A percentile compares a stretch with the other conserved stretches of the same genome.
Evolutionary conservation across 2,329 filamentous ascomycete genomes (phyloP).

Genomic region (Pseudogymnoascus sp.): DNA sequence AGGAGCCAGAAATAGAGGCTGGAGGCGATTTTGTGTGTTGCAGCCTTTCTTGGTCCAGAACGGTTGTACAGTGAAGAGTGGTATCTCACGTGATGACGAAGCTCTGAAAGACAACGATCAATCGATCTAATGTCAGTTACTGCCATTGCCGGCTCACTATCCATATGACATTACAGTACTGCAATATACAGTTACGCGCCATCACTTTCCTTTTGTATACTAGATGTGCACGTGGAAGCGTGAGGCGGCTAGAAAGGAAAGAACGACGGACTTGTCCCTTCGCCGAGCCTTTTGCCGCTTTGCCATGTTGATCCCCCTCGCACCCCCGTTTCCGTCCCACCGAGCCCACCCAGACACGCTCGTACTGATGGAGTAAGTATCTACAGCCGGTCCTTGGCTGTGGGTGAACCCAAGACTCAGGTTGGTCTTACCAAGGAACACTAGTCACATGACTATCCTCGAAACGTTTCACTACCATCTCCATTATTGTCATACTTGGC

Average conservation of each 20-base stretch:
- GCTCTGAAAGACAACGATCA: neutral
- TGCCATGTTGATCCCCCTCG: slow-evolving; percentile 4
- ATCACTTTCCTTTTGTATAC: neutral
- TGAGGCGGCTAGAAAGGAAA: neutral
- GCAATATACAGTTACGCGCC: neutral
- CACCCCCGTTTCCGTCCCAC: slow-evolving; percentile 4
- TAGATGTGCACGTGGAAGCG: neutral
- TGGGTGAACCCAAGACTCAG: neutral
- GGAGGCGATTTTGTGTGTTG: neutral
- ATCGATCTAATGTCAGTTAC: neutral
- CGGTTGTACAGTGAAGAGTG: neutral
- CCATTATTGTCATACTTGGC: neutral
- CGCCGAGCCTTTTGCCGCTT: neutral
- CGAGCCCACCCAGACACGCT: neutral
- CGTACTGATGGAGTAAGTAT: neutral
- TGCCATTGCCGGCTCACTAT: neutral
- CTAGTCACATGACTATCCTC: slow-evolving; percentile 7
- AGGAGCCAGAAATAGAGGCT: slow-evolving; percentile 2
- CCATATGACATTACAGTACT: neutral
- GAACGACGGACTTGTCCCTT: neutral
- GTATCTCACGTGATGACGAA: neutral
- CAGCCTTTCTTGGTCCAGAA: neutral
- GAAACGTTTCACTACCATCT: slow-evolving; percentile 1
- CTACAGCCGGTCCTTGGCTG: neutral
- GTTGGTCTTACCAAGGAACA: neutral